Base-by-base conservation (phyloP, 257 asterid species). In the Knoxia roxburghii region DNA sequence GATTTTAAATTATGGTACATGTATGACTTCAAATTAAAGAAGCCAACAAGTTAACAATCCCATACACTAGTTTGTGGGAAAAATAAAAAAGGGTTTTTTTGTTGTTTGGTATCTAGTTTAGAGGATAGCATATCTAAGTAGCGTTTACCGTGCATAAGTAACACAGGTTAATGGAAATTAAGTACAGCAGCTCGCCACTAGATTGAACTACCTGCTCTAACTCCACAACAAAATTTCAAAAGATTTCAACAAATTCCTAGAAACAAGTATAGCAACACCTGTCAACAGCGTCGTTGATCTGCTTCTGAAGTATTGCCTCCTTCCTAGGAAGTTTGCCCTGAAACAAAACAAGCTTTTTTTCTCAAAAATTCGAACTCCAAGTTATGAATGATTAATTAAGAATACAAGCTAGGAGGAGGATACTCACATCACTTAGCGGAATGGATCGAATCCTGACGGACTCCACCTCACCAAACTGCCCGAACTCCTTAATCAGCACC, bases 281-380 rank as follows among this genome's bases (percentile, higher is more conserved):
- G 80, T 85, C 82, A 6, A 83, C 87, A 68, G 83, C 83, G 76
- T 90, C 97, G 68, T 90, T 90, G 77, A 94, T 66, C 33, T 64
- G 85, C 77, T 90, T 87, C 86, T 74, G 83, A 54, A 94, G 79
- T 50, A 87, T 83, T 3, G 96, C 96, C 54, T 89, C 99, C 71
- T 90, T 94, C 85, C 99, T 83, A 11, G 99, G 95, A 26, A 83
- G 72, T 75, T 87, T 91, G 39, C 90, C 85, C 99, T 90, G 87
- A 4, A 48, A 76, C 18, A 72, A 69, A 66, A 32, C 11, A 53
- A 23, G 63, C 63, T 57, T 27, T 33, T 55, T 8, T 35, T 61
- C 64, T 29, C 68, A 51, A 23, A 40, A 20, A 29, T 12, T 12
- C 9, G 37, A 27, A 29, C 39, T 18, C 41, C 12, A 32, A 9